Evolutionary conservation across 441 rosid species (phyloP), one percentile per base, ranked within the genome.

Genomic region (Brassica balearica): DNA sequence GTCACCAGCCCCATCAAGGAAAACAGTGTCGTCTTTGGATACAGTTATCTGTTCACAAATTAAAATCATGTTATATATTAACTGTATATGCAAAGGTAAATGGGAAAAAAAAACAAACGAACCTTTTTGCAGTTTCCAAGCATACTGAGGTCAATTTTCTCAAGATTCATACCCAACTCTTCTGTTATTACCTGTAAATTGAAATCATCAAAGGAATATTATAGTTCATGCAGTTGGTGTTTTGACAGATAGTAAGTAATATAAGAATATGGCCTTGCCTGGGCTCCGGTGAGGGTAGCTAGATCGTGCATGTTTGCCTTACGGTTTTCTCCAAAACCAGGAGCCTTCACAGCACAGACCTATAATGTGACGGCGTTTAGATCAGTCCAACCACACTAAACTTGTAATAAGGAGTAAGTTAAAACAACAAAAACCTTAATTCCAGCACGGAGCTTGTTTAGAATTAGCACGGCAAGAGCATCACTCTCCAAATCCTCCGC

Each of bases 311-410:
- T 73, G 53, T 82, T 86, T 43, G 93, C 86, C 81, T 89, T 92
- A 77, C 98, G 81, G 80, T 87, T 94, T 77, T 94, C 98, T 77
- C 97, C 98, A 77, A 94, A 92, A 10, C 94, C 94, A 68, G 97
- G 94, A 51, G 97, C 97, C 74, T 92, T 91, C 27, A 92, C 86
- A 56, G 97, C 91, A 80, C 97, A 94, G 12, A 92, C 90, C 98
- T 93, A 46, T 15, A 66, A 46, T 6, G 9, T 17, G 51, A 15
- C 19, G 69, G 22, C 32, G 29, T 6, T 20, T 34, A 70, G 34
- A 43, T 25, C 59, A 76, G 58, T 20, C 19, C 51, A 72, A 65
- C 5, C 36, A 53, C 14, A 20, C 10, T n/a, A 34, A 55, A 29
- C 10, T 27, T 27, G 6, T 22, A 48, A 19, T 20, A 9, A 46